Evolutionary conservation across 1,284 basidiomycete genomes (phyloP), one percentile per base, ranked within the genome.

Genomic region (Irpex lacteus): DNA sequence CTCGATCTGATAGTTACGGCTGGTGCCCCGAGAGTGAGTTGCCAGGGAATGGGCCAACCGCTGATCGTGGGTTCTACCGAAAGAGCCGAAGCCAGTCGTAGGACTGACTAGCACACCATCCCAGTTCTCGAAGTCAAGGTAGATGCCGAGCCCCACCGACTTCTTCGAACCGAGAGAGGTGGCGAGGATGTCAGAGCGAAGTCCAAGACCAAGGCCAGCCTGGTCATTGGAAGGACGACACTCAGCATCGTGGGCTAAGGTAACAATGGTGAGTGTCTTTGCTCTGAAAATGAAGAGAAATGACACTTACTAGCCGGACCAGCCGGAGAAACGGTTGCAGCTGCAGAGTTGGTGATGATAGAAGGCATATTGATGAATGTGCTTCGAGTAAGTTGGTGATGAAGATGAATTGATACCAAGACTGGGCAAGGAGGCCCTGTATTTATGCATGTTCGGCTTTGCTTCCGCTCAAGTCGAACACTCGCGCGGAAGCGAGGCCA

Each of bases 311-410:
- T 18, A 11, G 9, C 54, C 54, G 54, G n/a, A 36, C 54, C 54
- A 34, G 54, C 26, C 54, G 54, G 54, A 18, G 26, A 56, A 36
- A 26, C 32, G n/a, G 21, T 15, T 15, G 54, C 26, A 36, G 8
- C 26, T 8, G 54, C 54, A 56, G 19, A 26, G 19, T 26, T 26
- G 26, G n/a, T 34, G 54, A 26, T 56, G 54, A 36, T 11, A 36
- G n/a, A 56, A 56, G 54, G 11, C 54, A 56, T 56, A 66, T 36
- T 71, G 62, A 69, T 6, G 18, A 55, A 19, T 5, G 55, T 65
- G 50, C 60, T 59, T 56, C 44, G 44, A 52, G 50, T 52, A 52
- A n/a, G 50, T 13, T 47, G 18, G 50, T 52, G 19, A 52, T n/a
- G 15, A 15, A 44, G 40, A 44, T 44, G 40, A 44, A 11, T 44